Percentiles rank a stretch among this genome's conserved stretches.
phyloP scores from a whole-genome alignment of 2,329 filamentous ascomycete species.

The Fusarium verrucosum region DNA sequence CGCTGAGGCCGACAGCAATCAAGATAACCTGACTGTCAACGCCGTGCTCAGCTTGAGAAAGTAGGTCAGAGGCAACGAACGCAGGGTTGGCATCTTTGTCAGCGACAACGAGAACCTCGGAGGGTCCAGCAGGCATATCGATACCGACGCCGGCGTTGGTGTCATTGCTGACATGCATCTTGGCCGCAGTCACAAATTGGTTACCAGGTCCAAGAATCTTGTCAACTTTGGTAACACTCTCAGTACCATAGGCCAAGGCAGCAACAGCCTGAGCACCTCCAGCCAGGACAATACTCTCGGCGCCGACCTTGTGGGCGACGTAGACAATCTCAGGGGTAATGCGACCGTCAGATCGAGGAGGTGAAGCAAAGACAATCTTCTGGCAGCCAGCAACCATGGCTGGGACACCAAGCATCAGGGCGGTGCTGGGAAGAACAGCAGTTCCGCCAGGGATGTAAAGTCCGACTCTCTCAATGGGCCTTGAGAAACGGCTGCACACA shows the following conservation, averaged over 20 bases:
- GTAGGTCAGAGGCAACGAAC: conserved; percentile 93
- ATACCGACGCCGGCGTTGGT: conserved; percentile 95
- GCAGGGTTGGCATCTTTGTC: conserved; percentile 88
- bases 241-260: conserved; percentile 96
- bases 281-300: conserved; percentile 93
- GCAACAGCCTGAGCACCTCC: conserved; percentile 96
- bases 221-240: conserved; percentile 94
- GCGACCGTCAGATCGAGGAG: conserved; percentile 86
- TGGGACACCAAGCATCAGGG: conserved; percentile 96
- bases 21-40: conserved; percentile 95
- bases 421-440: conserved; percentile 94
- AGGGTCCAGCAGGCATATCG: conserved; percentile 97
- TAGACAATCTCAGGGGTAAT: conserved; percentile 98
- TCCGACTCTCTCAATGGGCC: conserved; percentile 95
- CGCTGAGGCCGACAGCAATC: conserved; percentile 81
- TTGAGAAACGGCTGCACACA: conserved; percentile 88
- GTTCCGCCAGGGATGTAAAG: conserved; percentile 96
- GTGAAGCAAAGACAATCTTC: conserved; percentile 92
- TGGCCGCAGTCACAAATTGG: conserved; percentile 97
- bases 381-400: conserved; percentile 97
- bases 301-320: conserved; percentile 94
- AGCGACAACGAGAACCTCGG: conserved; percentile 95
- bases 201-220: conserved; percentile 98
- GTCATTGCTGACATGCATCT: conserved; percentile 98
- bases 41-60: conserved; percentile 96